Base-by-base conservation (phyloP, 257 asterid species). In the Ocimum tenuiflorum region DNA sequence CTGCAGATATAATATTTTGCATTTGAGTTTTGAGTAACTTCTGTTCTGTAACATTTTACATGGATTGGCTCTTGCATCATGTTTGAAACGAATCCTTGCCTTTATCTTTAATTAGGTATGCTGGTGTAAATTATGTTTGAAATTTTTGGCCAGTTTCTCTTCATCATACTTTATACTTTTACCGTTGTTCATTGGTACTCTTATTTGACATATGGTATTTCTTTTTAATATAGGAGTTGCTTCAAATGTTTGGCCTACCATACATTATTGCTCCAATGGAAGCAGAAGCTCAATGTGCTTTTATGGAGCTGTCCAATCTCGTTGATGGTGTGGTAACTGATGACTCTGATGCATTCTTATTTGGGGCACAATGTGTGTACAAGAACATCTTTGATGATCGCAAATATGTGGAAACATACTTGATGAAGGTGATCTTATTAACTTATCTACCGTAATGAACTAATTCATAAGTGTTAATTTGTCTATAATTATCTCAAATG, bases 211-310 rank as follows among this genome's bases (percentile, higher is more conserved):
- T 20, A 19, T 31, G 6, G 12, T 52, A 17, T 29, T 53, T 29
- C 38, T 63, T 78, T 71, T 38, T 69, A 58, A 69, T 77, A 0
- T 73, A 92, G 99, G 99, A 92, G 81, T 69, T 92, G 83, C 99
- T 92, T 80, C 99, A 92, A 83, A 89, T 92, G 84, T 92, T 92
- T 83, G 99, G 97, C 67, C 76, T 92, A 70, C 99, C 99, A 33
- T 92, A 84, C 77, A 89, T 92, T 36, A 83, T 92, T 59, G 97
- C 97, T 35, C 99, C 99, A 43, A 89, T 92, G 99, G 99, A 89
- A 77, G 97, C 97, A 70, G 99, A 92, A 90, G 97, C 99, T 69
- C 97, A 89, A 54, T 92, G 97, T 75, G 97, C 97, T 42, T 86
- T 81, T 72, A 81, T 92, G 97, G 99, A 89, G 80, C 85, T 84